phyloP scores from a whole-genome alignment of 2,329 filamentous ascomycete species.

The Bisporella sp. region DNA sequence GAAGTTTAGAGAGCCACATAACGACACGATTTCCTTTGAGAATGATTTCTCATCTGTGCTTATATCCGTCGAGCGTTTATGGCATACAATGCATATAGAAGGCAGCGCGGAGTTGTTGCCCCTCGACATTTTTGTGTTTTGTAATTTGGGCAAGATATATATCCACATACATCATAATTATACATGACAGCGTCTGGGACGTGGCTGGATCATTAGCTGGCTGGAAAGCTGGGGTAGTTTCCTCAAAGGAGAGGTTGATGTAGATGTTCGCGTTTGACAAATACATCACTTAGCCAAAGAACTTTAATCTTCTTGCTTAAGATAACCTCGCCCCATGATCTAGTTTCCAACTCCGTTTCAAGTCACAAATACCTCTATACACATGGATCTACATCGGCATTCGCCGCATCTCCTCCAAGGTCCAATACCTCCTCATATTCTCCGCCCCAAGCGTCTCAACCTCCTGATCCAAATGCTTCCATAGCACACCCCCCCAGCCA shows the following conservation, averaged over 20 bases:
- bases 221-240: too few relatives aligned
- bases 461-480: constrained; percentile 80
- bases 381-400: constrained; percentile 53
- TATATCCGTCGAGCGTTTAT: constrained; percentile 23
- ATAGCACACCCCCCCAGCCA: constrained; percentile 69
- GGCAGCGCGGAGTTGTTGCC: neutral
- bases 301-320: too few relatives aligned
- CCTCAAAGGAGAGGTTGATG: too few relatives aligned
- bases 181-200: neutral
- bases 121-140: neutral
- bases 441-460: constrained; percentile 71
- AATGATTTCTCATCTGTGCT: constrained; percentile 4
- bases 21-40: constrained; percentile 9
- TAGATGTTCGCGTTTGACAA: too few relatives aligned
- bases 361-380: too few relatives aligned
- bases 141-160: neutral
- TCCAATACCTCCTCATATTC: constrained; percentile 85
- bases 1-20: constrained; percentile 16
- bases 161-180: neutral
- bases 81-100: constrained; percentile 4
- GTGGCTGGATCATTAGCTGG: neutral
- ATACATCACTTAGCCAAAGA: too few relatives aligned
- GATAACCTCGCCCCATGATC: too few relatives aligned
- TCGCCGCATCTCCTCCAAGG: constrained; percentile 61
- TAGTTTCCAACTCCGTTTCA: too few relatives aligned